Base-by-base conservation (phyloP, 176 grass and related monocot species). In the Oryza coarctata region DNA sequence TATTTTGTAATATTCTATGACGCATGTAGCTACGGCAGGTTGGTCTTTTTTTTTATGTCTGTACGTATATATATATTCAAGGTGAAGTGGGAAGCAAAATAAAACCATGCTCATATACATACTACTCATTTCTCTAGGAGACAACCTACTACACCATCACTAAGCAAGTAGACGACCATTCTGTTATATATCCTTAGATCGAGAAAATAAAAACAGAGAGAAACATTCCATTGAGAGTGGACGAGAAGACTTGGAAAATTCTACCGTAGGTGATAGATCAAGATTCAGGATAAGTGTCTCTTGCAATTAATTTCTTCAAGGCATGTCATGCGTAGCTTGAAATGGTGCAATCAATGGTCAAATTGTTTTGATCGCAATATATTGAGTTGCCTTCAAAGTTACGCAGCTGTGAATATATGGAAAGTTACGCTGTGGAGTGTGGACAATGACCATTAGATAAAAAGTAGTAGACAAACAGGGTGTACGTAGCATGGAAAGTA, bases 321-420 rank as follows among this genome's bases (percentile, higher is more conserved):
- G 1, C 20, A 60, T 65, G 55, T 81, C 57, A 77, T 65, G 65
- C 82, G 72, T 85, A 85, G 60, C 87, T 89, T 89, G 20, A 79
- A 89, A 89, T 85, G 31, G 52, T 84, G 28, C 12, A 6, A 64
- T 20, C 31, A 49, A 31, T 12, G 30, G 17, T 18, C 30, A 31
- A 32, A 30, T 32, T 47, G 28, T 74, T 50, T 3, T 22, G 8
- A 32, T 31, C 15, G 47, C 15, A 74, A 63, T 61, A 9, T 12
- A 30, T 29, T 39, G 38, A 7, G 38, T 17, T 71, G 50, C 36
- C 63, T 28, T 68, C 29, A 64, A 33, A 41, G 17, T 22, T 33
- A 40, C 36, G 47, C 36, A 74, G 20, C 27, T n/a, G 20, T 55
- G 50, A 55, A 38, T n/a, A 45, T 11, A 45, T 45, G 43, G 43